phyloP scores from a whole-genome alignment of 345 rosid genomes.

The Bruguiera parviflora region DNA sequence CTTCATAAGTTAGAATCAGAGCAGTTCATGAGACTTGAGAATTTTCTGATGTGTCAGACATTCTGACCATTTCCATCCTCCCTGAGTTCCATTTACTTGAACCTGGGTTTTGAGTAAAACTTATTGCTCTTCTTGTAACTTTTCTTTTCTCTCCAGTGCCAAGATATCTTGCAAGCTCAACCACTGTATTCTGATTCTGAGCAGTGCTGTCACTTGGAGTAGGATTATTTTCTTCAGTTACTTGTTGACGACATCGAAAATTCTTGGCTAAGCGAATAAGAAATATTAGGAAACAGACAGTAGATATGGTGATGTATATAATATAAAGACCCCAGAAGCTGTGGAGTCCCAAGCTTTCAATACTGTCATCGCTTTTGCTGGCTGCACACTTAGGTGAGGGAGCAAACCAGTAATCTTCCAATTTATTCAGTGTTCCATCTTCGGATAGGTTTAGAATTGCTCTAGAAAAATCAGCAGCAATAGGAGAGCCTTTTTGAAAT shows the following conservation, averaged over 20 bases:
- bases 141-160: slow-evolving; percentile 4
- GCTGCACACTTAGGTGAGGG: neutral
- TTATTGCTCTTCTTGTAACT: neutral
- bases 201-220: neutral
- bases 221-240: neutral
- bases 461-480: neutral
- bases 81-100: slow-evolving; percentile 13
- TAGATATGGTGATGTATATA: slow-evolving; percentile 16
- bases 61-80: slow-evolving; percentile 7
- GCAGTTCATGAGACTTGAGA: slow-evolving; percentile 2
- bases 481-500: neutral
- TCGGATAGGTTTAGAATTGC: neutral
- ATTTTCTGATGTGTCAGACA: neutral
- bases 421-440: neutral
- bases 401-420: neutral
- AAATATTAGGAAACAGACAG: slow-evolving; percentile 26
- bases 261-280: slow-evolving; percentile 6
- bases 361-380: neutral
- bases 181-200: slow-evolving; percentile 11
- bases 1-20: neutral
- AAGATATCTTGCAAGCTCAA: slow-evolving; percentile 8
- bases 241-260: neutral
- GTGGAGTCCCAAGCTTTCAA: neutral
- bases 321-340: neutral
- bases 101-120: neutral